Percentiles rank a stretch among this genome's conserved stretches.
phyloP scores from a whole-genome alignment of 1,139 yeast genomes.

The Magnusiomyces ingens region DNA sequence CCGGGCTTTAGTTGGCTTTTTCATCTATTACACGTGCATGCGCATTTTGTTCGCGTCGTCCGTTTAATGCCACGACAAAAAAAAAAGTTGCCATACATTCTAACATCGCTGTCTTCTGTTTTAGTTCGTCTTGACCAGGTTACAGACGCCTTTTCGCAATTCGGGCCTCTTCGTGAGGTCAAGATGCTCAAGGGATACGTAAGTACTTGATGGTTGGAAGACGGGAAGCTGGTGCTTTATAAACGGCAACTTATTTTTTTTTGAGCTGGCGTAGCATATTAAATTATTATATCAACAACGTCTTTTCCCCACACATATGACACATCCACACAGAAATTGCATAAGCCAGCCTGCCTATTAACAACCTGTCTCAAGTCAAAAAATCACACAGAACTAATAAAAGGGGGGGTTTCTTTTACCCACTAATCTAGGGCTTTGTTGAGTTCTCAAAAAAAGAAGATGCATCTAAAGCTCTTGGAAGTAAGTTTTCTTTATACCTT shows the following conservation, averaged over 20 bases:
- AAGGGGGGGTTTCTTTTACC: no score
- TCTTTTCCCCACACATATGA: not conserved
- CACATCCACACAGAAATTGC: not conserved
- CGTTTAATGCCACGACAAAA: no score
- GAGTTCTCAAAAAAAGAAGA: slow-evolving; percentile 24
- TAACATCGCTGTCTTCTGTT: not conserved
- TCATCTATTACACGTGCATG: no score
- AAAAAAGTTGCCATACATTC: no score
- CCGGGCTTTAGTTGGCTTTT: no score
- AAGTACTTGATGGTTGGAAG: not conserved
- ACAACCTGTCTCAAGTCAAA: no score
- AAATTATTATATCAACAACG: not conserved
- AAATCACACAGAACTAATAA: not conserved
- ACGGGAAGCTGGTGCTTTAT: not conserved
- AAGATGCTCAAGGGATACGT: slow-evolving; percentile 74
- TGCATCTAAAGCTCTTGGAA: slow-evolving; percentile 24
- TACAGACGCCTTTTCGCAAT: slow-evolving; percentile 53
- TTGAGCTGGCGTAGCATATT: not conserved
- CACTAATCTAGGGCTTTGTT: slow-evolving; percentile 20
- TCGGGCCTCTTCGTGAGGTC: slow-evolving; percentile 61
- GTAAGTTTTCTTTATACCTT: slow-evolving; percentile 21
- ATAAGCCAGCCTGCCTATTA: not conserved
- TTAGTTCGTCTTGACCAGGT: slow-evolving; percentile 56
- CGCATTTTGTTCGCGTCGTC: no score
- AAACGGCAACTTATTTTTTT: not conserved